A percentile compares a stretch with the other conserved stretches of the same genome.
These are phyloP conservation scores for Claviceps pazoutovae DNA, from an alignment of 2,329 filamentous ascomycete genomes.

Conservation along the genomic window DNA sequence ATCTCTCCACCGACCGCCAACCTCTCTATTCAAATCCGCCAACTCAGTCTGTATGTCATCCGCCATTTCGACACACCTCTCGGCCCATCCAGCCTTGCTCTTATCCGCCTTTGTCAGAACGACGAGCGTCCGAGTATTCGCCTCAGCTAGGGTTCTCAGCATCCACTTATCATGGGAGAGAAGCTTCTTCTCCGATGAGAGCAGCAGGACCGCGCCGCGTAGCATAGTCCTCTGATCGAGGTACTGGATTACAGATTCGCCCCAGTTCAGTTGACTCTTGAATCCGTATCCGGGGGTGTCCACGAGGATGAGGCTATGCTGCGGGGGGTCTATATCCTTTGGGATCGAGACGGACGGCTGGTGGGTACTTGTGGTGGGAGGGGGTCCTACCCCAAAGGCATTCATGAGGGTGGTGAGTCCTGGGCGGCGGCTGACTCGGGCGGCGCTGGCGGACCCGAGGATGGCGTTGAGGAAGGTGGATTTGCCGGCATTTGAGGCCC, in stretches of 20 bases:
- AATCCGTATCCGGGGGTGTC: conserved; percentile 39
- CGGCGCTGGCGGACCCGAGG: conserved; percentile 34
- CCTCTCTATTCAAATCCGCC: conserved; percentile 9
- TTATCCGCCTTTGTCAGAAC: conserved; percentile 47
- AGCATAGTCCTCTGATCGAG: conserved; percentile 31
- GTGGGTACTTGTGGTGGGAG: conserved; percentile 13
- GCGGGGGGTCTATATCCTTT: conserved; percentile 26
- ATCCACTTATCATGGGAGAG: conserved; percentile 34
- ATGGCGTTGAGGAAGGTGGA: conserved; percentile 79
- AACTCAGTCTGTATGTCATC: conserved; percentile 16
- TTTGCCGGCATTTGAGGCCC: conserved; percentile 82
- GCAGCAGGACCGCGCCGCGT: conserved; percentile 37
- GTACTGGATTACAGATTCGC: conserved; percentile 36
- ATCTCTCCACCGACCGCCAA: conserved; percentile 16
- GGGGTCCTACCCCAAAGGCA: conserved; percentile 38
- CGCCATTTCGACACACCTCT: conserved; percentile 15
- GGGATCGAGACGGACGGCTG: conserved; percentile 10
- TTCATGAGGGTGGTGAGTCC: conserved; percentile 43
- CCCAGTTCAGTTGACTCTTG: conserved; percentile 35
- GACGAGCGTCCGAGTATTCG: conserved; percentile 31
- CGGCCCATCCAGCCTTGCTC: conserved; percentile 16
- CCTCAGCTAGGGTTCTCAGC: conserved; percentile 31
- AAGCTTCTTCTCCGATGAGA: conserved; percentile 38
- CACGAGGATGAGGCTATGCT: conserved; percentile 33
- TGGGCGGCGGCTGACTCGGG: conserved; percentile 34